A percentile compares a stretch with the other conserved stretches of the same genome.
phyloP scores from a whole-genome alignment of 148 eudicot genomes.

The Vaccinium corymbosum region DNA sequence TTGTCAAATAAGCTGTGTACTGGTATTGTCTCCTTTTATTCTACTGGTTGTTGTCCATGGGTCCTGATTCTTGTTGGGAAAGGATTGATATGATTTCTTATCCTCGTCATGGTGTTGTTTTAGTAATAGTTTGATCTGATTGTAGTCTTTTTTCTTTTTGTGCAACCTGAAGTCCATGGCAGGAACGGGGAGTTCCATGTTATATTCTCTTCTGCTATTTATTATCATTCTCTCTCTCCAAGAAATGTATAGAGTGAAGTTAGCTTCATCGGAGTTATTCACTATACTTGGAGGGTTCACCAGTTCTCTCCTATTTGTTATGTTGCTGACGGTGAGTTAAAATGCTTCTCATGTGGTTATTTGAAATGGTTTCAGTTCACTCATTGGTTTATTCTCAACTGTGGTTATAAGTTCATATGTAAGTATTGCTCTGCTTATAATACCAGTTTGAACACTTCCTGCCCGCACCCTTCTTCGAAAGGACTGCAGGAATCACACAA shows the following conservation, averaged over 20 bases:
- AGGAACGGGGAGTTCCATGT: conserved; percentile 74
- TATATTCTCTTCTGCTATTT: conserved; percentile 61
- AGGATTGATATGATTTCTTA: background rate
- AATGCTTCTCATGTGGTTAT: background rate
- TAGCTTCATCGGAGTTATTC: conserved; percentile 78
- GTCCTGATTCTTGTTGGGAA: background rate
- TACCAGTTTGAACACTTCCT: background rate
- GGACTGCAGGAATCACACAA: background rate
- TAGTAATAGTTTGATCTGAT: background rate
- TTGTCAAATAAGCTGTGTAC: background rate
- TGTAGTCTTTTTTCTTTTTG: background rate
- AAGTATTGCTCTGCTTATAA: background rate
- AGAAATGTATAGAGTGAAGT: conserved; percentile 71
- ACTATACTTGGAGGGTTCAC: conserved; percentile 90
- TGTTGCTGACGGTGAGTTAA: conserved; percentile 59
- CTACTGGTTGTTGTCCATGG: background rate
- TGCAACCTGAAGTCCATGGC: conserved; percentile 46
- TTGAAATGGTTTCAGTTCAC: background rate
- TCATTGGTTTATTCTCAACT: background rate
- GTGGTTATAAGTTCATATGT: background rate
- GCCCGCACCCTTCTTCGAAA: background rate
- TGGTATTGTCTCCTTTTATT: background rate
- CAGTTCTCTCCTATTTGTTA: conserved; percentile 65
- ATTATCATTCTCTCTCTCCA: conserved; percentile 69
- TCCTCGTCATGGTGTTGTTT: background rate